Evolutionary conservation across 129 eudicot genomes (phyloP).

Genomic region (Saposhnikovia divaricata): DNA sequence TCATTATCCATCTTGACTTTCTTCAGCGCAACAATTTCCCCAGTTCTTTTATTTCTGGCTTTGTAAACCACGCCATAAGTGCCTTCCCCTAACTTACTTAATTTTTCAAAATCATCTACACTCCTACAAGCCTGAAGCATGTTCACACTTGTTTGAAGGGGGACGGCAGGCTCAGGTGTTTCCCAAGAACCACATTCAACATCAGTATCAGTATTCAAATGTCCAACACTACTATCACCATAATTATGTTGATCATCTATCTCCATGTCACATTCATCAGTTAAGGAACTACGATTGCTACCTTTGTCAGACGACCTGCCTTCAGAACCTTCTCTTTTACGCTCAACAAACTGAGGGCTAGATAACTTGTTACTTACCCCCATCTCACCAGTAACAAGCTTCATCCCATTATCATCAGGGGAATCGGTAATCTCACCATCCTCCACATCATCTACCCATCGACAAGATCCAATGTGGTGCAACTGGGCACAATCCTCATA

Average conservation of each 20-base stretch:
- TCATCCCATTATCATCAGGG: conserved; percentile 9
- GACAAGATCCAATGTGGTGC: conserved; percentile 29
- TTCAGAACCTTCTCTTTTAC: conserved; percentile 24
- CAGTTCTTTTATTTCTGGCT: conserved; percentile 61
- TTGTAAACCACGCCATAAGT: conserved; percentile 71
- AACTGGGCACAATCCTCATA: conserved; percentile 17
- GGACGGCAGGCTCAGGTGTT: background rate
- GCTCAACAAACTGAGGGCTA: conserved; percentile 29
- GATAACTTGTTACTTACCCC: background rate
- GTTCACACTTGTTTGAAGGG: conserved; percentile 15
- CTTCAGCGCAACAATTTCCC: conserved; percentile 78
- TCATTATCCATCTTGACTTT: conserved; percentile 47
- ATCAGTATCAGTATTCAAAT: conserved; percentile 15
- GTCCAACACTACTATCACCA: background rate
- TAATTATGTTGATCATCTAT: conserved; percentile 5
- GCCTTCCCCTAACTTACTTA: conserved; percentile 69
- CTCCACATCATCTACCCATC: conserved; percentile 40
- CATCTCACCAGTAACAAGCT: background rate
- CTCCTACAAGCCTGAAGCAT: conserved; percentile 58
- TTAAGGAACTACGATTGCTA: background rate
- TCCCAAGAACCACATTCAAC: conserved; percentile 15
- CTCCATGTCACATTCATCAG: conserved; percentile 21
- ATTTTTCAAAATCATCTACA: conserved; percentile 50
- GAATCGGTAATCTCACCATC: conserved; percentile 23
- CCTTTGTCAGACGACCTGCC: conserved; percentile 12